phyloP scores from a whole-genome alignment of 2,329 filamentous ascomycete species.

The Rosellinia necatrix region DNA sequence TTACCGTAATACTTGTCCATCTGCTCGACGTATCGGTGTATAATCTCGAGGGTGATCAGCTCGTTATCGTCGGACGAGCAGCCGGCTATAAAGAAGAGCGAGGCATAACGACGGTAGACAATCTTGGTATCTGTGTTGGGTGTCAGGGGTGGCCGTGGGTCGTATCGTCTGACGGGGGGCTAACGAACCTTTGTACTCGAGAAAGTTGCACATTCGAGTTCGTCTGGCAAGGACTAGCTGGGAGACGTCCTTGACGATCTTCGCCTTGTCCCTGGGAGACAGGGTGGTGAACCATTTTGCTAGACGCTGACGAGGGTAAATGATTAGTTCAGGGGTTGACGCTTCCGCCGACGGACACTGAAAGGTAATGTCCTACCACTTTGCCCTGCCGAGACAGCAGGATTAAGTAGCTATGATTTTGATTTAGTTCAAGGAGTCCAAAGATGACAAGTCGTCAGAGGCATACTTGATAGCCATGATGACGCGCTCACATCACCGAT shows the following conservation, averaged over 20 bases:
- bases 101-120: slow-evolving; percentile 97
- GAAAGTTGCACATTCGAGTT: slow-evolving; percentile 99
- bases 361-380: slow-evolving; percentile 72
- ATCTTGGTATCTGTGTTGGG: slow-evolving; percentile 87
- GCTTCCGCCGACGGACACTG: slow-evolving; percentile 38
- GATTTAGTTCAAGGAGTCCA: slow-evolving; percentile 30
- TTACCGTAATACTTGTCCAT: slow-evolving; percentile 99
- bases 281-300: slow-evolving; percentile 99
- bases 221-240: slow-evolving; percentile 94
- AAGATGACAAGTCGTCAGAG: slow-evolving; percentile 17
- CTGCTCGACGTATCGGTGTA: slow-evolving; percentile 98
- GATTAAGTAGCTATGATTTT: slow-evolving; percentile 83
- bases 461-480: slow-evolving; percentile 59
- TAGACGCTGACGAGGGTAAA: slow-evolving; percentile 69
- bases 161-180: slow-evolving; percentile 11
- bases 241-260: slow-evolving; percentile 99
- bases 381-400: slow-evolving; percentile 98
- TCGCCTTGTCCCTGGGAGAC: slow-evolving; percentile 97
- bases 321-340: slow-evolving; percentile 30
- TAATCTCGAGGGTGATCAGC: slow-evolving; percentile 95
- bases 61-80: slow-evolving; percentile 98
- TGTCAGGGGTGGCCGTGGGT: slow-evolving; percentile 26
- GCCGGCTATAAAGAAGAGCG: slow-evolving; percentile 98
- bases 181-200: slow-evolving; percentile 94
- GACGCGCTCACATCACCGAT: slow-evolving; percentile 38